Conservation (phyloP, 2,329 filamentous ascomycete species). For the Cytospora paraplurivora region DNA sequence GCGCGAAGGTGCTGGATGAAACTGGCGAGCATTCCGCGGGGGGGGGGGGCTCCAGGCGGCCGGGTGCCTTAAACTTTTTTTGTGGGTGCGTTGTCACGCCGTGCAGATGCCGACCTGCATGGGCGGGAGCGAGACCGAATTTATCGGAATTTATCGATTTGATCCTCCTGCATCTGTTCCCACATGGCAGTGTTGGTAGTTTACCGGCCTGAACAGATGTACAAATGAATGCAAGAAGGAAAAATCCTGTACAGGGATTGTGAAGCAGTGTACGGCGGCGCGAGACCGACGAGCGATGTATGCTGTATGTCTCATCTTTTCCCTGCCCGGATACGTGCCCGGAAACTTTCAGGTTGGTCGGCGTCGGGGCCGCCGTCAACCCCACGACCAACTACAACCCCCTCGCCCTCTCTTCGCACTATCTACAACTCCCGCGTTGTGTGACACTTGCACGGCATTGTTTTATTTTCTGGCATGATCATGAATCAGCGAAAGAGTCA, state of each 20-base stretch:
- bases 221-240: neutral
- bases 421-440: neutral
- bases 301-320: neutral
- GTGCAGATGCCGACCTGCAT: neutral
- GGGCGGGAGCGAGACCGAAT: neutral
- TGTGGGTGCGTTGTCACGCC: neutral
- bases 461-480: neutral
- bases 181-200: neutral
- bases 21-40: too few relatives aligned
- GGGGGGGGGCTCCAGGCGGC: too few relatives aligned
- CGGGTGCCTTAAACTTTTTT: too few relatives aligned
- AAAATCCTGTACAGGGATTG: neutral
- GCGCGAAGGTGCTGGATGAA: too few relatives aligned
- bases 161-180: neutral
- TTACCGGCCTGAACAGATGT: neutral
- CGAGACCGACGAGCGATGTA: neutral
- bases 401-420: neutral
- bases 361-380: conserved; percentile 15
- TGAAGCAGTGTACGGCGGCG: neutral
- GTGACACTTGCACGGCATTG: neutral
- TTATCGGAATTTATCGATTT: neutral
- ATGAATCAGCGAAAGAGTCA: neutral
- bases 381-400: neutral
- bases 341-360: neutral
- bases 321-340: neutral